phyloP scores from a whole-genome alignment of 176 grass and related monocot species.

The Dactylis glomerata region DNA sequence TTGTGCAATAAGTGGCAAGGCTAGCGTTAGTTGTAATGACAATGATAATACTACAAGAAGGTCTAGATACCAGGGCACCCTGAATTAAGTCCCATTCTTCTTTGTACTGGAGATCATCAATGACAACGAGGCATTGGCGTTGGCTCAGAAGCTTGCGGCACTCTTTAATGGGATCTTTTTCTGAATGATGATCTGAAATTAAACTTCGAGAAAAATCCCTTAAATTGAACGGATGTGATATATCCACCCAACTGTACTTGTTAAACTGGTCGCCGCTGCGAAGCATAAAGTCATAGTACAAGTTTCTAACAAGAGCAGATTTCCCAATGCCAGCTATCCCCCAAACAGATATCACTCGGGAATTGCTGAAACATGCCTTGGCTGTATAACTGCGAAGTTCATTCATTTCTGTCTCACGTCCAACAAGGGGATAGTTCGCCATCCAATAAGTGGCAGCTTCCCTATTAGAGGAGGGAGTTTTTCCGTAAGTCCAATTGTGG shows the following conservation, averaged over 20 bases:
- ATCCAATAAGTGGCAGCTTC: background rate
- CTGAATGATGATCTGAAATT: background rate
- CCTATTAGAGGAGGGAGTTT: background rate
- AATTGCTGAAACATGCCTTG: background rate
- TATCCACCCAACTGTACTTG: background rate
- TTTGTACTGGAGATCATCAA: background rate
- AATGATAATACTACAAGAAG: background rate
- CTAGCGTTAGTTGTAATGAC: background rate
- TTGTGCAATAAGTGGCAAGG: background rate
- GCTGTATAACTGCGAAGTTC: background rate
- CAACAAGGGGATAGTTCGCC: background rate
- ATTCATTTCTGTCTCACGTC: background rate
- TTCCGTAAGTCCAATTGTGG: background rate
- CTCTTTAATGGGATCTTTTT: background rate
- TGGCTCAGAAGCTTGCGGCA: background rate
- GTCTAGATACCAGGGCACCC: background rate
- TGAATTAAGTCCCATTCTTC: background rate
- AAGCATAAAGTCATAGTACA: background rate
- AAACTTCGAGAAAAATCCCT: background rate
- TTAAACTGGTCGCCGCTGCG: background rate
- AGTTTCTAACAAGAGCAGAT: background rate
- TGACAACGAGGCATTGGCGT: background rate
- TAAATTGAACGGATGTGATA: background rate
- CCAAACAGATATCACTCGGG: background rate
- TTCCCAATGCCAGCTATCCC: background rate